Evolutionary conservation across 2,329 filamentous ascomycete species (phyloP).

Genomic region (Westerdykella aurantiaca): DNA sequence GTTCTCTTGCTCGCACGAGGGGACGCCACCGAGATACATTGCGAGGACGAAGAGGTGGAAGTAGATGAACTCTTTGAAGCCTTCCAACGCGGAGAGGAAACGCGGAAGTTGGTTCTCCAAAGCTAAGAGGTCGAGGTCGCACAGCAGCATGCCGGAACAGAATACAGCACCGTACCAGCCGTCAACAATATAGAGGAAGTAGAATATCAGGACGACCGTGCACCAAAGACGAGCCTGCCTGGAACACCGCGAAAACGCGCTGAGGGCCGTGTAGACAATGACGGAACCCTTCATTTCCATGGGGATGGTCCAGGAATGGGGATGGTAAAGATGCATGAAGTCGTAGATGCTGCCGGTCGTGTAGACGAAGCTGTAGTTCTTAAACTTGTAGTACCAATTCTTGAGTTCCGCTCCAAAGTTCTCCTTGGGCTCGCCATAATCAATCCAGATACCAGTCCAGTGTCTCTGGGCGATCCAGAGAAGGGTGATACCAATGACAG

Average conservation of each 20-base stretch:
- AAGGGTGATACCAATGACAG: constrained; percentile 52
- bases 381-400: constrained; percentile 37
- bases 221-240: constrained; percentile 52
- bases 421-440: constrained; percentile 50
- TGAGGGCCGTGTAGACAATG: constrained; percentile 52
- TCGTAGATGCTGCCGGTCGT: constrained; percentile 53
- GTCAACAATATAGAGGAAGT: constrained; percentile 64
- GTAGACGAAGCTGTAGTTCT: constrained; percentile 65
- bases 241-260: constrained; percentile 54
- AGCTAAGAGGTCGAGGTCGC: constrained; percentile 33
- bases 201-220: constrained; percentile 51
- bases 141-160: constrained; percentile 32
- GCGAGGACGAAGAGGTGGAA: constrained; percentile 43
- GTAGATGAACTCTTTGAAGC: constrained; percentile 42
- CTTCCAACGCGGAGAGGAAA: constrained; percentile 50
- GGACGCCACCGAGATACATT: constrained; percentile 57
- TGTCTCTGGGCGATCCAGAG: constrained; percentile 51
- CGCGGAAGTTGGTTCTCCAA: constrained; percentile 25
- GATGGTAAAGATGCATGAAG: constrained; percentile 42
- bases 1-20: constrained; percentile 41
- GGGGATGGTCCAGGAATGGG: constrained; percentile 35
- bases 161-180: constrained; percentile 51
- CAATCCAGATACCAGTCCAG: constrained; percentile 21
- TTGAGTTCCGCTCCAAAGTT: constrained; percentile 25
- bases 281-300: constrained; percentile 53